phyloP scores from a whole-genome alignment of 106 monocot genomes.

The Vanilla planifolia region DNA sequence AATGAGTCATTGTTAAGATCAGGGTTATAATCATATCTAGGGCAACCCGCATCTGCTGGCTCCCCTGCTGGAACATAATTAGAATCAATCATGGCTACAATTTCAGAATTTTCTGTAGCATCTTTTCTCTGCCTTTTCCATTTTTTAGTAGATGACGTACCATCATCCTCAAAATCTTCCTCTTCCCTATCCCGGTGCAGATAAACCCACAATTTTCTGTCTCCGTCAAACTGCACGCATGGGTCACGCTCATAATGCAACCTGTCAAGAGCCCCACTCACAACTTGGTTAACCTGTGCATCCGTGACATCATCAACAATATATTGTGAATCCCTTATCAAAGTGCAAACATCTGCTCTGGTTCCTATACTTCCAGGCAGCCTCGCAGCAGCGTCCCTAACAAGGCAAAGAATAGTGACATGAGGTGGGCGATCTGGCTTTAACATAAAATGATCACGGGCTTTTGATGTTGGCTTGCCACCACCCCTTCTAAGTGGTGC shows the following conservation, averaged over 20 bases:
- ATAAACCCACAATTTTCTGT: constrained; percentile 95
- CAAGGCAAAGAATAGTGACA: constrained; percentile 91
- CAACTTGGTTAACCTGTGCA: constrained; percentile 76
- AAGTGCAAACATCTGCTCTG: constrained; percentile 87
- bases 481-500: constrained; percentile 84
- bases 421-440: constrained; percentile 82
- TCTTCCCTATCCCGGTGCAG: constrained; percentile 85
- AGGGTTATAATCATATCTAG: constrained; percentile 42
- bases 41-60: constrained; percentile 15
- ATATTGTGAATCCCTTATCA: constrained; percentile 88
- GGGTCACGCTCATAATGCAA: constrained; percentile 96
- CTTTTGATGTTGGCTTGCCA: constrained; percentile 95
- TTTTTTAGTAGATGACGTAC: constrained; percentile 90
- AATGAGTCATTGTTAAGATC: constrained; percentile 34
- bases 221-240: constrained; percentile 79
- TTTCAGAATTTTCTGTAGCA: constrained; percentile 27
- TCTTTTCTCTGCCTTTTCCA: constrained; percentile 92
- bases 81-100: constrained; percentile 19
- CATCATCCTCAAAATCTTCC: constrained; percentile 99
- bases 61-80: constrained; percentile 23
- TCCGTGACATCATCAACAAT: constrained; percentile 76
- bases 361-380: constrained; percentile 94
- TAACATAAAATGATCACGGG: constrained; percentile 95
- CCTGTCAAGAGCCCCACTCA: constrained; percentile 93
- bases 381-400: constrained; percentile 88